These are phyloP conservation scores for Ganoderma lingzhi DNA, from an alignment of 1,284 basidiomycete species.

Conservation along the genomic window DNA sequence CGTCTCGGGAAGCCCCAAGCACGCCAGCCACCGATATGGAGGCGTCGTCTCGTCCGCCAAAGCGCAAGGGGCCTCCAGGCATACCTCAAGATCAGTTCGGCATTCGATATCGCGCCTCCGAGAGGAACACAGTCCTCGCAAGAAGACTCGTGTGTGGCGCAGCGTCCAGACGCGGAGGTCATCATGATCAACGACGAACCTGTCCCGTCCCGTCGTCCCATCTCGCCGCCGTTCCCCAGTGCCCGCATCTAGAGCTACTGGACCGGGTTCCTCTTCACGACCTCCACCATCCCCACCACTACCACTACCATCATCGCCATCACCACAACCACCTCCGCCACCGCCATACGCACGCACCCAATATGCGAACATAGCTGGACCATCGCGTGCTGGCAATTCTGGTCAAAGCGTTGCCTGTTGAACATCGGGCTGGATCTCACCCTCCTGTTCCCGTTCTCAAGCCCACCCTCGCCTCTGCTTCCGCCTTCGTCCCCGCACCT, in stretches of 20 bases:
- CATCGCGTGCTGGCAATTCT: neutral
- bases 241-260: neutral
- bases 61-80: slow-evolving; percentile 12
- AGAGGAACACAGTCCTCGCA: neutral
- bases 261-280: neutral
- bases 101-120: neutral
- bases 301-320: neutral
- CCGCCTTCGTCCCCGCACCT: neutral
- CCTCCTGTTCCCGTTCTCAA: neutral
- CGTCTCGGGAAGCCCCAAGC: neutral
- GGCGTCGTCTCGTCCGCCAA: neutral
- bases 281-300: too few species aligned
- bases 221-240: neutral
- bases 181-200: slow-evolving; percentile 8
- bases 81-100: neutral
- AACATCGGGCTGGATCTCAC: neutral
- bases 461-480: neutral
- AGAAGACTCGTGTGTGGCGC: neutral
- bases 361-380: neutral
- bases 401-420: neutral
- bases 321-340: neutral
- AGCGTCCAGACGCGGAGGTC: neutral
- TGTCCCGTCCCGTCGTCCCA: neutral
- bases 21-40: neutral
- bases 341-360: too few species aligned